Percentiles rank a stretch among this genome's conserved stretches.
Evolutionary conservation across 2,329 filamentous ascomycete genomes (phyloP).

Genomic region (Pyricularia sp.): DNA sequence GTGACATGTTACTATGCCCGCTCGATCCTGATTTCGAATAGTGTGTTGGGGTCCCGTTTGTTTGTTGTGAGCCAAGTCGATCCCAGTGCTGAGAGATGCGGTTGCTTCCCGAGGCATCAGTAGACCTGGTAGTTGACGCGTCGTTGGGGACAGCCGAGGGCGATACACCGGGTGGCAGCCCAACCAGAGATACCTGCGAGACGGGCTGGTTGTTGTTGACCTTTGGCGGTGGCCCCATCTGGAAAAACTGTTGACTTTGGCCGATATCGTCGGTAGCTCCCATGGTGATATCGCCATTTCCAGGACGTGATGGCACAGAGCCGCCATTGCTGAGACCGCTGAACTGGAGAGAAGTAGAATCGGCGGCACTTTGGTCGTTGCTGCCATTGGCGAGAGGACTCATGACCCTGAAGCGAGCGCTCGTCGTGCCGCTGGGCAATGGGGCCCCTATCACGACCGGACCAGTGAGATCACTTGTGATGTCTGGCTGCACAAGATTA

Average conservation of each 20-base stretch:
- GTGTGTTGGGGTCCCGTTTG: conserved; percentile 44
- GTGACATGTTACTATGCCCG: conserved; percentile 17
- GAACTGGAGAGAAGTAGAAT: conserved; percentile 13
- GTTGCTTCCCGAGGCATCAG: conserved; percentile 50
- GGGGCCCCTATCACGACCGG: conserved; percentile 55
- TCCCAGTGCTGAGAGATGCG: conserved; percentile 39
- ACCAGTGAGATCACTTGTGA: conserved; percentile 35
- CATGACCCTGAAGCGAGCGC: conserved; percentile 45
- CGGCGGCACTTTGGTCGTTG: conserved; percentile 42
- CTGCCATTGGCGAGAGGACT: conserved; percentile 25
- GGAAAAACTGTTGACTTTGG: conserved; percentile 31
- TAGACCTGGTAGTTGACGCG: conserved; percentile 89
- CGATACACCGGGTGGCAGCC: conserved; percentile 46
- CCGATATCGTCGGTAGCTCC: conserved; percentile 34
- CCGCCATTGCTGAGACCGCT: conserved; percentile 46
- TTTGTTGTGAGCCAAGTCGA: conserved; percentile 61
- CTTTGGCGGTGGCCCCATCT: conserved; percentile 40
- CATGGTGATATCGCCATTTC: conserved; percentile 53
- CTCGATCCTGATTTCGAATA: conserved; percentile 1
- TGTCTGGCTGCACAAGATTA: conserved; percentile 29
- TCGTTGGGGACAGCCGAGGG: conserved; percentile 63
- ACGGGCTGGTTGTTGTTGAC: conserved; percentile 15
- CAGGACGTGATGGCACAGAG: conserved; percentile 36
- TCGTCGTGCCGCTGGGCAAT: conserved; percentile 42
- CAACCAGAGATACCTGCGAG: conserved; percentile 55